Evolutionary conservation across 306 rosid genomes (phyloP).

Genomic region (Cucumis sativus): DNA sequence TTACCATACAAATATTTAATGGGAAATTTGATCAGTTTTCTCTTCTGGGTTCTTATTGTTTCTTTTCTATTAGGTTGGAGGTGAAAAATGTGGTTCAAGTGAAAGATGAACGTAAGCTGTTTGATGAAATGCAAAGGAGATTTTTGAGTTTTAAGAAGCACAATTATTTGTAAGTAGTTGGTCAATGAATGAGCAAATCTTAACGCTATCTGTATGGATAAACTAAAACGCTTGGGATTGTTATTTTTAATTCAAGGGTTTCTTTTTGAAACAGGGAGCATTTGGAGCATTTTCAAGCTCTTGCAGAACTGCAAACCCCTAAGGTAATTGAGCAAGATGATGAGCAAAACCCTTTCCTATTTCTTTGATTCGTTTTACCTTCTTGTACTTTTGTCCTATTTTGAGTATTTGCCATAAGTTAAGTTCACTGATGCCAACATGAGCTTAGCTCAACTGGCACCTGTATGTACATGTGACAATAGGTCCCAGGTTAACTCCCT

Average conservation of each 20-base stretch:
- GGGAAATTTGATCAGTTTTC: background rate
- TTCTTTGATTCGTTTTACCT: background rate
- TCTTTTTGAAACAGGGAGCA: conserved; percentile 36
- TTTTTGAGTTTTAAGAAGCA: conserved; percentile 62
- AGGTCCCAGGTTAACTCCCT: too few species aligned
- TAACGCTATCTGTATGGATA: too few species aligned
- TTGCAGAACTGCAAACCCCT: conserved; percentile 67
- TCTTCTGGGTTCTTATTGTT: background rate
- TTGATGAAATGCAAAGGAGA: conserved; percentile 53
- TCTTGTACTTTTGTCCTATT: background rate
- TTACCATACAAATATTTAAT: background rate
- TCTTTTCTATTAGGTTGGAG: conserved; percentile 18
- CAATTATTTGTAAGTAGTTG: conserved; percentile 48
- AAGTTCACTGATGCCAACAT: too few species aligned
- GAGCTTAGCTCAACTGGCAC: too few species aligned
- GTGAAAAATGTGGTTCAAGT: conserved; percentile 17
- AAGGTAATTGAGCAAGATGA: conserved; percentile 33
- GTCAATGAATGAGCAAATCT: background rate
- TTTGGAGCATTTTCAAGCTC: conserved; percentile 45
- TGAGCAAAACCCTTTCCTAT: background rate
- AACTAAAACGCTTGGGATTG: background rate
- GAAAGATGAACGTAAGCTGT: conserved; percentile 25
- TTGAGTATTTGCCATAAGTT: background rate
- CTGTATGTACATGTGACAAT: too few species aligned
- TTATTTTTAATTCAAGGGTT: background rate